These are phyloP conservation scores for Venturia effusa DNA, from an alignment of 2,329 filamentous ascomycete genomes.

Conservation along the genomic window DNA sequence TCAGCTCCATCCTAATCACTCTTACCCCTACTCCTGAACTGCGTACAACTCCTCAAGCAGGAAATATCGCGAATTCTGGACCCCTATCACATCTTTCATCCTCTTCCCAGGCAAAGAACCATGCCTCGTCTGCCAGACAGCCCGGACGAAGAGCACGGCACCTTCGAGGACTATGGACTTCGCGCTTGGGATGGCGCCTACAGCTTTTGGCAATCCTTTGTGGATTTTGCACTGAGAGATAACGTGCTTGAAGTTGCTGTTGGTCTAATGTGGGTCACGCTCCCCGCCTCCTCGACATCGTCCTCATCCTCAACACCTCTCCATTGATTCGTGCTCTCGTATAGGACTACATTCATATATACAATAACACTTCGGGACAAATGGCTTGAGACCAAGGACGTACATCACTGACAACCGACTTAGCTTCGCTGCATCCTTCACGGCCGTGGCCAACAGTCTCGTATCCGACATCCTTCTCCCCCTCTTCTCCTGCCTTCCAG, in stretches of 20 bases:
- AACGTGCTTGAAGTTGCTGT: constrained; percentile 69
- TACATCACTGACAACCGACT: neutral
- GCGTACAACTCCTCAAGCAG: no score
- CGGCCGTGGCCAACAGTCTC: constrained; percentile 59
- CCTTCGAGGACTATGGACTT: neutral
- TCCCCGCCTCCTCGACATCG: neutral
- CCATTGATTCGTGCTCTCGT: neutral
- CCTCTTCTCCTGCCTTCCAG: constrained; percentile 56
- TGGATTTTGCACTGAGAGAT: constrained; percentile 63
- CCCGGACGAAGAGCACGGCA: neutral
- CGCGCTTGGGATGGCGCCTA: neutral
- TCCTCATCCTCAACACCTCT: neutral
- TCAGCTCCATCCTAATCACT: neutral
- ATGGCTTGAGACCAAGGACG: neutral
- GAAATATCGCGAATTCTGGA: neutral
- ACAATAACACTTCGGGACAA: neutral
- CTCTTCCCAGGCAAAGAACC: neutral
- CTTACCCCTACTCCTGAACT: neutral
- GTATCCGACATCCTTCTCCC: constrained; percentile 62
- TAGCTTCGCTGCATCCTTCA: constrained; percentile 61
- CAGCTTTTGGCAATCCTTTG: constrained; percentile 46
- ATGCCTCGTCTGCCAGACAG: neutral
- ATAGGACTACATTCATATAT: neutral
- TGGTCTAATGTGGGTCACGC: constrained; percentile 55
- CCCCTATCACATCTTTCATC: neutral